Evolutionary conservation across 2,329 filamentous ascomycete species (phyloP).

Genomic region (Fusarium veterinarium): DNA sequence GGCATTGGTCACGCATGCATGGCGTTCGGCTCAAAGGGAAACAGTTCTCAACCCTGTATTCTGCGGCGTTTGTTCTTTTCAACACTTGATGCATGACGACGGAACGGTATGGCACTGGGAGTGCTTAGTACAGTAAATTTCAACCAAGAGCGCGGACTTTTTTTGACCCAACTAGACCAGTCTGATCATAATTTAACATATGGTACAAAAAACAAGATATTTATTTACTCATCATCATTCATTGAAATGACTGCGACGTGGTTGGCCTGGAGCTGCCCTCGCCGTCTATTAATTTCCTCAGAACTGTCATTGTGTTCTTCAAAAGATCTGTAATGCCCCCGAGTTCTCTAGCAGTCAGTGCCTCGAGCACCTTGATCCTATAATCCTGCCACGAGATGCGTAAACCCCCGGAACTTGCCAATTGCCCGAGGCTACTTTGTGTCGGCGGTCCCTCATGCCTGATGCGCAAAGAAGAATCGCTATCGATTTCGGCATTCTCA

Average conservation of each 20-base stretch:
- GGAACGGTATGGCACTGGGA: conserved; percentile 1
- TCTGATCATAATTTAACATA: conserved; percentile 10
- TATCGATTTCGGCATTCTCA: conserved; percentile 65
- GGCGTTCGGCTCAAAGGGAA: conserved; percentile 40
- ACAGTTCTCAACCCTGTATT: conserved; percentile 51
- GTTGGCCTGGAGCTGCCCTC: conserved; percentile 38
- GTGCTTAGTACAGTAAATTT: conserved; percentile 6
- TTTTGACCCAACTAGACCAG: conserved; percentile 48
- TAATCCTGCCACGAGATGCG: conserved; percentile 79
- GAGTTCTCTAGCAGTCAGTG: conserved; percentile 73
- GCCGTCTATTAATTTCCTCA: conserved; percentile 64
- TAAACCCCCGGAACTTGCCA: conserved; percentile 74
- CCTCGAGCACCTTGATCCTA: conserved; percentile 75
- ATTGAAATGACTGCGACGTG: conserved; percentile 13
- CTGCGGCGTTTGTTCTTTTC: conserved; percentile 43
- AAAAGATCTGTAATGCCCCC: conserved; percentile 77
- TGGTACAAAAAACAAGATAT: neutral
- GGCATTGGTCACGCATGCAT: conserved; percentile 21
- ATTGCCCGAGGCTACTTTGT: conserved; percentile 70
- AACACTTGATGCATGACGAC: conserved; percentile 41
- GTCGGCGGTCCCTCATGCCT: conserved; percentile 77
- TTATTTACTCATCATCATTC: neutral
- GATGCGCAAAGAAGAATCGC: conserved; percentile 53
- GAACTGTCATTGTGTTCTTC: conserved; percentile 82
- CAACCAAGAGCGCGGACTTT: neutral